Evolutionary conservation across 352 stramenopile genomes (phyloP).

Genomic region (Pythium coloratum): DNA sequence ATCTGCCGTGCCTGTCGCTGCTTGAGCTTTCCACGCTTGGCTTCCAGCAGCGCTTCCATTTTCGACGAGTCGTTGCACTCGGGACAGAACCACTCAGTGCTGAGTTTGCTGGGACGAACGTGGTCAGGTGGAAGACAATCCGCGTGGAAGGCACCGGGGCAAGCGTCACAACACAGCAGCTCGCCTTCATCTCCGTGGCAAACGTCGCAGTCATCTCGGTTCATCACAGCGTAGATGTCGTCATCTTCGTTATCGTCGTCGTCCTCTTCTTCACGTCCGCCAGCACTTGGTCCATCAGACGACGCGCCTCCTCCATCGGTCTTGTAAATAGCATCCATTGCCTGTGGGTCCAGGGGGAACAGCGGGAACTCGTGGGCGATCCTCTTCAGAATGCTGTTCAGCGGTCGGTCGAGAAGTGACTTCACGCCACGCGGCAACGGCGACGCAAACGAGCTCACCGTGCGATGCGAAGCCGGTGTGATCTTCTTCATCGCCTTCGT

Average conservation of each 20-base stretch:
- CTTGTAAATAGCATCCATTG: constrained; percentile 37
- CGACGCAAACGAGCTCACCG: constrained; percentile 67
- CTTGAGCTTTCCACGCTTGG: constrained; percentile 15
- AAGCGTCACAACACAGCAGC: constrained; percentile 61
- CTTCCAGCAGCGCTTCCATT: constrained; percentile 28
- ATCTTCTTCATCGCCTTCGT: constrained; percentile 76
- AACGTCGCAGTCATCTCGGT: constrained; percentile 65
- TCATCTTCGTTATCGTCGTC: constrained; percentile 58
- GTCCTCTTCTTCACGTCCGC: constrained; percentile 13
- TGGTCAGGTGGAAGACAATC: constrained; percentile 36
- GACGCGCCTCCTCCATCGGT: constrained; percentile 10
- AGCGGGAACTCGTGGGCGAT: constrained; percentile 61
- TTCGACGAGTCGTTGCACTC: constrained; percentile 43
- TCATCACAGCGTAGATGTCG: constrained; percentile 67
- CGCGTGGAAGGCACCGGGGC: constrained; percentile 60
- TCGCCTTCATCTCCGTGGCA: constrained; percentile 65
- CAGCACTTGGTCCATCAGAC: background rate
- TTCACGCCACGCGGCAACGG: constrained; percentile 67
- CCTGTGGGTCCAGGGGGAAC: constrained; percentile 51
- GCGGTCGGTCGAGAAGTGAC: constrained; percentile 37
- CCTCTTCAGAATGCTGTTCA: constrained; percentile 44
- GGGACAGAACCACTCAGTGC: constrained; percentile 51
- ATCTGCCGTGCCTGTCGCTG: constrained; percentile 27
- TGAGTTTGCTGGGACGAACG: constrained; percentile 10
- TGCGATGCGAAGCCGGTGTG: constrained; percentile 72